Base-by-base conservation (phyloP, 768 basidiomycete species). In the Udeniomyces megalosporus region DNA sequence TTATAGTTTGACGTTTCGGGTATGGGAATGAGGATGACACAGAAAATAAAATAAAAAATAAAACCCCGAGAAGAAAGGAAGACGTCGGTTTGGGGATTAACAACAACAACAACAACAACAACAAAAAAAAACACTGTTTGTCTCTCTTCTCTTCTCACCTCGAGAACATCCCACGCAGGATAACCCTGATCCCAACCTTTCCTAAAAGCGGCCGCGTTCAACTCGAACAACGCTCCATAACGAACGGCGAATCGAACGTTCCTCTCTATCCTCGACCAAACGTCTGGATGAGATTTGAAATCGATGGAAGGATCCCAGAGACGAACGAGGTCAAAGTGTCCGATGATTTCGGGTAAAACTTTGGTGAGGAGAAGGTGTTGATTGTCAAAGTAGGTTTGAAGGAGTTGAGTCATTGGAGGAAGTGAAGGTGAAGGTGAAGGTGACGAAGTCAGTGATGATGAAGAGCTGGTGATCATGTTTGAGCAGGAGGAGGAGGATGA, bases 141-240 rank as follows among this genome's bases (percentile, higher is more conserved):
- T 42, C 17, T 17, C 8, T 42, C 38, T 42, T 42, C 17, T 42
- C 38, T 42, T 42, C 80, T 69, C 67, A 85, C 92, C 76, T 83
- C 71, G 12, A 88, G 74, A 15, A 93, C 78, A 67, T 95, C 90
- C 59, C 74, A 72, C 1, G 80, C 87, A 0, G 95, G 93, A 74
- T 92, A 97, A 4, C 85, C 80, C 2, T 82, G 80, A 11, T 75
- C 72, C 95, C 95, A 97, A 14, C 84, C 82, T 71, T 97, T 99
- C 69, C 90, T 76, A 70, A 96, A 83, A 10, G 91, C 90, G 11
- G 95, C 88, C 26, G 90, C 83, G 68, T 93, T 97, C 35, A 87
- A 75, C 74, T 99, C 95, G 69, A 97, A 96, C 62, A 95, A 73
- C 2, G 88, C 93, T 1, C 91, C 92, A 72, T 96, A 95, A 14